Evolutionary conservation across 805 yeast species (phyloP).

Genomic region (Pichia pseudocactophila): DNA sequence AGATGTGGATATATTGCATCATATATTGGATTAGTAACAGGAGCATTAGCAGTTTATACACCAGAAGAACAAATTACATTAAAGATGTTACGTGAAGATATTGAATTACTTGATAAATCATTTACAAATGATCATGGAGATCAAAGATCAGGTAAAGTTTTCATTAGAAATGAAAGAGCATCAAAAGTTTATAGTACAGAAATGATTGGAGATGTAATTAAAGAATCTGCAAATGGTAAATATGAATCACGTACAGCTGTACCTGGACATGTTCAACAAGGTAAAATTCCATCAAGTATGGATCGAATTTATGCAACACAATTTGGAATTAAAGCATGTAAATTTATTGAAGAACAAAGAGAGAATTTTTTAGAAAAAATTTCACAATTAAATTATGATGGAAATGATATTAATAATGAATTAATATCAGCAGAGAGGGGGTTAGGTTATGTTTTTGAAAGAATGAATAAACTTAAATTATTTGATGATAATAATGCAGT

Average conservation of each 20-base stretch:
- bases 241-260: conserved; percentile 92
- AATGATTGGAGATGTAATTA: conserved; percentile 73
- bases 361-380: conserved; percentile 10
- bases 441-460: conserved; percentile 42
- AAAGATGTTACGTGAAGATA: conserved; percentile 64
- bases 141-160: conserved; percentile 74
- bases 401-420: conserved; percentile 11
- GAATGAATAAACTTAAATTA: conserved; percentile 35
- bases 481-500: conserved; percentile 40
- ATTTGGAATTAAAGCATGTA: conserved; percentile 81
- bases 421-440: conserved; percentile 25
- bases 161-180: conserved; percentile 77
- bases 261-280: conserved; percentile 98
- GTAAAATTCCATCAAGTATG: conserved; percentile 89
- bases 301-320: conserved; percentile 87
- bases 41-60: conserved; percentile 84
- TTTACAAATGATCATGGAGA: conserved; percentile 71
- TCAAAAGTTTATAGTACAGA: conserved; percentile 76
- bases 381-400: conserved; percentile 10
- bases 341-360: conserved; percentile 62
- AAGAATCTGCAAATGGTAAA: conserved; percentile 55
- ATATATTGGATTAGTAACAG: conserved; percentile 73
- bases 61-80: conserved; percentile 79
- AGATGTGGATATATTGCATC: conserved; percentile 91
- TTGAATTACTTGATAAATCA: conserved; percentile 55